These are phyloP conservation scores for Lentinula aciculospora DNA, from an alignment of 768 basidiomycete species.

Conservation along the genomic window DNA sequence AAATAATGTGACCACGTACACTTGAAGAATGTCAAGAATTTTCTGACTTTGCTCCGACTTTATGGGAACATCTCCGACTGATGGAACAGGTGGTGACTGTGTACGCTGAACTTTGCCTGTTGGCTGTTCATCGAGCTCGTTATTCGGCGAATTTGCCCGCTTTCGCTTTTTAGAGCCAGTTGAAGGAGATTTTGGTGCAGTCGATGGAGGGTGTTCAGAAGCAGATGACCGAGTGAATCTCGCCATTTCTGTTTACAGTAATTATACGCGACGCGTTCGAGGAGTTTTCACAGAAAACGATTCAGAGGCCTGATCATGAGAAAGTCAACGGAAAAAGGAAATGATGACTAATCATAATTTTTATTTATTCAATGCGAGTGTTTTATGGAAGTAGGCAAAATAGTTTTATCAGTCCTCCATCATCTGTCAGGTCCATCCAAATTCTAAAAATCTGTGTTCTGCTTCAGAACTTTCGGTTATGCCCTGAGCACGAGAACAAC, in stretches of 20 bases:
- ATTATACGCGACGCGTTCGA: slow-evolving; percentile 21
- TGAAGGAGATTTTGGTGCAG: slow-evolving; percentile 20
- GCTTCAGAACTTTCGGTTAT: too few relatives aligned
- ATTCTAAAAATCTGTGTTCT: too few relatives aligned
- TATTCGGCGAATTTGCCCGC: slow-evolving; percentile 34
- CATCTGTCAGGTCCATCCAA: too few relatives aligned
- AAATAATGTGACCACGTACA: slow-evolving; percentile 26
- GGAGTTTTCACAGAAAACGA: neutral
- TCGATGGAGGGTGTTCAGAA: slow-evolving; percentile 19
- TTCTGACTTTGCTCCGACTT: slow-evolving; percentile 37
- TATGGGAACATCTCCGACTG: slow-evolving; percentile 44
- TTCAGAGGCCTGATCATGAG: slow-evolving; percentile 3
- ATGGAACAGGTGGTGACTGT: slow-evolving; percentile 20
- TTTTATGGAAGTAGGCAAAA: too few relatives aligned
- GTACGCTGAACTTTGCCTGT: slow-evolving; percentile 45
- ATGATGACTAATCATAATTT: neutral
- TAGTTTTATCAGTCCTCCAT: too few relatives aligned
- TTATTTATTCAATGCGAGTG: neutral
- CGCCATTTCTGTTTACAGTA: slow-evolving; percentile 43
- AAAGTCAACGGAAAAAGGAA: neutral
- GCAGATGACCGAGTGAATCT: slow-evolving; percentile 69
- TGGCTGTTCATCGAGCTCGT: slow-evolving; percentile 39
- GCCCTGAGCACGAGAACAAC: too few relatives aligned
- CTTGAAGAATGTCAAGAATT: slow-evolving; percentile 49
- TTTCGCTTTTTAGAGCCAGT: slow-evolving; percentile 59